Percentiles rank a stretch among this genome's conserved stretches.
Evolutionary conservation across 192 early-diverging fungal species (phyloP).

Genomic region (Lunasporangiospora selenospora): DNA sequence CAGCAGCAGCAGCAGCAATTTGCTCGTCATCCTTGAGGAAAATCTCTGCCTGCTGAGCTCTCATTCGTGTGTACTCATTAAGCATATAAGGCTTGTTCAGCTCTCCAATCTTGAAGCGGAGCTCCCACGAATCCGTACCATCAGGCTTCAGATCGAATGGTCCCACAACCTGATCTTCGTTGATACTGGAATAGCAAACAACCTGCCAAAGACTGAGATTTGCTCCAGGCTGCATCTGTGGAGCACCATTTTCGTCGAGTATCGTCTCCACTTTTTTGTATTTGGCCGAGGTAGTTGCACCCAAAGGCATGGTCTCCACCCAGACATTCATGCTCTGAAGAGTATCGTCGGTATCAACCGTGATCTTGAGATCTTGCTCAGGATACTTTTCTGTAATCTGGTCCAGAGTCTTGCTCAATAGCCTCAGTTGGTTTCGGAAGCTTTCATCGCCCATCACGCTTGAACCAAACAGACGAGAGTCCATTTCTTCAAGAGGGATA

Average conservation of each 20-base stretch:
- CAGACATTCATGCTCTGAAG: slow-evolving; percentile 48
- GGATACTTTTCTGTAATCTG: slow-evolving; percentile 64
- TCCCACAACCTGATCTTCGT: slow-evolving; percentile 12
- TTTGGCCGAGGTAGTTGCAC: slow-evolving; percentile 9
- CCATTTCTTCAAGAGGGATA: slow-evolving; percentile 84
- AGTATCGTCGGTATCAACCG: slow-evolving; percentile 45
- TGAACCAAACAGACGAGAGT: slow-evolving; percentile 77
- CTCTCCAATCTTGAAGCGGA: slow-evolving; percentile 40
- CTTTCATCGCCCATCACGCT: slow-evolving; percentile 68
- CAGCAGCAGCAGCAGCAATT: not conserved
- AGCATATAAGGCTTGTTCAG: slow-evolving; percentile 43
- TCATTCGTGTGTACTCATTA: slow-evolving; percentile 40
- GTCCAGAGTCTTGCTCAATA: slow-evolving; percentile 73
- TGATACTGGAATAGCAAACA: slow-evolving; percentile 41
- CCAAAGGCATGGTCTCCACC: slow-evolving; percentile 45
- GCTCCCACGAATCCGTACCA: slow-evolving; percentile 31
- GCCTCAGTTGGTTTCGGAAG: slow-evolving; percentile 67
- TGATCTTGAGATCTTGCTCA: slow-evolving; percentile 50
- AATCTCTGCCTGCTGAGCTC: slow-evolving; percentile 43
- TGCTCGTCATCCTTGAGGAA: slow-evolving; percentile 24
- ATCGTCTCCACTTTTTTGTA: slow-evolving; percentile 3
- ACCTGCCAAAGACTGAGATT: slow-evolving; percentile 44
- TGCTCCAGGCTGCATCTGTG: slow-evolving; percentile 38
- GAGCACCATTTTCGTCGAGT: slow-evolving; percentile 35
- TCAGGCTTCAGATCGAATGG: slow-evolving; percentile 38